These are phyloP conservation scores for Nicotiana tomentosiformis DNA, from an alignment of 257 asterid genomes.

Conservation along the genomic window DNA sequence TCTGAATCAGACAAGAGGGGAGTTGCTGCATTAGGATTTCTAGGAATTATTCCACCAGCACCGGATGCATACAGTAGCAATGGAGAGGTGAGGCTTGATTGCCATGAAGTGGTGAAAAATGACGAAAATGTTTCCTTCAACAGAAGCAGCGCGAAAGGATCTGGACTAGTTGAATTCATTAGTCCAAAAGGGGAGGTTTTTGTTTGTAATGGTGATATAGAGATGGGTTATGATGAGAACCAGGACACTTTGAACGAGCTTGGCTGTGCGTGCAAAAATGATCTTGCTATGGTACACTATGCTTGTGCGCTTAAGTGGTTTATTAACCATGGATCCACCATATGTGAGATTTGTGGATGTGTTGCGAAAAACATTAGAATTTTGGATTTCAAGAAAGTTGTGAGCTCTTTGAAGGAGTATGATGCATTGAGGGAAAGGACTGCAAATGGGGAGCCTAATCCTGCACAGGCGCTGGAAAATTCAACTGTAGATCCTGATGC, in stretches of 20 bases:
- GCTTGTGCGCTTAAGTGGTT: conserved; percentile 95
- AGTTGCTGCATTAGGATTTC: conserved; percentile 55
- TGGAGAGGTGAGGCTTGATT: conserved; percentile 34
- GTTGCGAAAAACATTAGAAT: conserved; percentile 49
- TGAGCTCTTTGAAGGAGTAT: conserved; percentile 63
- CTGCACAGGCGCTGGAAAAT: conserved; percentile 36
- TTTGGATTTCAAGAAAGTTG: conserved; percentile 58
- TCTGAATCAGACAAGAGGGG: conserved; percentile 75
- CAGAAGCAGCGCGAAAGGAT: conserved; percentile 27
- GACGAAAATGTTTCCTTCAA: conserved; percentile 15
- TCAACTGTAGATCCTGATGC: conserved; percentile 89
- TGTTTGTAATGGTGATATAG: conserved; percentile 66
- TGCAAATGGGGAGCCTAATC: conserved; percentile 71
- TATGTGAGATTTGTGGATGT: conserved; percentile 81
- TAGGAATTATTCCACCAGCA: conserved; percentile 60
- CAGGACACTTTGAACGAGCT: conserved; percentile 66
- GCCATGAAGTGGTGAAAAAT: conserved; percentile 25
- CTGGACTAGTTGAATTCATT: conserved; percentile 66
- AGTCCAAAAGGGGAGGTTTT: conserved; percentile 88
- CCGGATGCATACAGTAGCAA: conserved; percentile 20
- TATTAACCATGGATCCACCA: conserved; percentile 80
- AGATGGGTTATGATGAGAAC: conserved; percentile 47
- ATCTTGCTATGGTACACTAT: conserved; percentile 83
- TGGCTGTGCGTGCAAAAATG: conserved; percentile 87
- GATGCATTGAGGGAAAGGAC: conserved; percentile 60